These are phyloP conservation scores for Saraca asoca DNA, from an alignment of 331 rosid species.

Conservation along the genomic window DNA sequence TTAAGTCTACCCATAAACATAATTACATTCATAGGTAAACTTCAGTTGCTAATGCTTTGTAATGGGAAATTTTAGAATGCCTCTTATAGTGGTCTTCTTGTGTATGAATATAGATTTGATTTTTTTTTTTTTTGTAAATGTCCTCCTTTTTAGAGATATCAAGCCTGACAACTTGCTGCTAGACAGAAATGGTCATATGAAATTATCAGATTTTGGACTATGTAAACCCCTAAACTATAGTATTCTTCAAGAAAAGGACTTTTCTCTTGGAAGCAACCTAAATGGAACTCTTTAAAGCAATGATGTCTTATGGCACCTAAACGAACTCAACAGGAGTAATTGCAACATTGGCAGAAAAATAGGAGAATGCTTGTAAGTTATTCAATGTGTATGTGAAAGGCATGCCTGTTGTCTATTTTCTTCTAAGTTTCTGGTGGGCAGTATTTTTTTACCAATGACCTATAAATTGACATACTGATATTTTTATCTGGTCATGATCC, in stretches of 20 bases:
- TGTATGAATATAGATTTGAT: constrained; percentile 20
- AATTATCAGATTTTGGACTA: constrained; percentile 92
- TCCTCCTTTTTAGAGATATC: constrained; percentile 69
- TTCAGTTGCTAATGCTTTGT: constrained; percentile 23
- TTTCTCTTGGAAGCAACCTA: constrained; percentile 70
- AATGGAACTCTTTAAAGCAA: constrained; percentile 93
- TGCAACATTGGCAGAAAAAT: constrained; percentile 97
- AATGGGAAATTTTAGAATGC: constrained; percentile 21
- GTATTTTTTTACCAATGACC: constrained; percentile 7
- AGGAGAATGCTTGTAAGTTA: constrained; percentile 95
- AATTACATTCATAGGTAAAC: constrained; percentile 90
- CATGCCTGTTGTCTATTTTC: constrained; percentile 25
- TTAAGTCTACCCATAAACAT: constrained; percentile 94
- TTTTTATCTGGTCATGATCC: constrained; percentile 11
- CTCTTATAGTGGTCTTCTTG: constrained; percentile 28
- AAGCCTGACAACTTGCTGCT: constrained; percentile 98
- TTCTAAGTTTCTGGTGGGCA: constrained; percentile 16
- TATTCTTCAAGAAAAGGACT: constrained; percentile 93
- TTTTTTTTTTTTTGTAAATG: constrained; percentile 27
- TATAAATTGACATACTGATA: constrained; percentile 4
- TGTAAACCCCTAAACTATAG: constrained; percentile 96
- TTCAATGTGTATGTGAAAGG: constrained; percentile 24
- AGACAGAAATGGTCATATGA: constrained; percentile 92
- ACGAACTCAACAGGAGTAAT: constrained; percentile 96
- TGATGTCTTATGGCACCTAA: constrained; percentile 85